Evolutionary conservation across 2,329 filamentous ascomycete species (phyloP), one percentile per base, ranked within the genome.

Genomic region (Parascedosporium putredinis): DNA sequence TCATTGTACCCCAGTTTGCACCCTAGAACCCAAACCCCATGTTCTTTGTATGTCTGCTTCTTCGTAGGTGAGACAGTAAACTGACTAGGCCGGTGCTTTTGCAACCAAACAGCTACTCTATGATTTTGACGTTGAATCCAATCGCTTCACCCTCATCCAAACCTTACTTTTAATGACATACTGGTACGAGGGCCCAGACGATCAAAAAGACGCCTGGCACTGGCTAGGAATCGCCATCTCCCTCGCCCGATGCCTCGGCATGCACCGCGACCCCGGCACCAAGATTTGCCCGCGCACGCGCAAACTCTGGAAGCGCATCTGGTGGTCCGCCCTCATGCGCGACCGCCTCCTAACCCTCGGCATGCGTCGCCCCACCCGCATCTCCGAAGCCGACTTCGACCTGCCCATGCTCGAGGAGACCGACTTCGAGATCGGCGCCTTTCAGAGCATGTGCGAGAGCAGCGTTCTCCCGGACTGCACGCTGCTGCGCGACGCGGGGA

Each of bases 221-320:
- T 85, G 81, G 81, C 82, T 84, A 75, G 81, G 81, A 9, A 78
- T 84, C 45, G 81, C 80, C 23, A 72, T 83, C 31, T 83, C 79
- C 7, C 68, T 84, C 24, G 80, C 79, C n/a, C 79, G 84, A 57
- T 84, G 79, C 5, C 83, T 84, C 50, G 81, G 81, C 3, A 68
- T 85, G 6, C 81, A 85, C 60, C 75, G 81, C 46, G 78, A 84
- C 56, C 80, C 79, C 45, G 79, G 83, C 54, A 79, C 79, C 10
- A 76, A 34, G 77, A 75, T 52, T 4, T 75, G 83, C 68, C 73
- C 76, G 51, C 57, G 63, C 10, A 73, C 77, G 52, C 74, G 76
- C 52, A 76, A 74, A 53, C 67, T 83, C 51, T 83, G 81, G 78
- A 83, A 83, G 61, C 71, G 81, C 18, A 82, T 85, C 50, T 85